These are phyloP conservation scores for Fusarium pseudoanthophilum DNA, from an alignment of 2,329 filamentous ascomycete genomes.

Conservation along the genomic window DNA sequence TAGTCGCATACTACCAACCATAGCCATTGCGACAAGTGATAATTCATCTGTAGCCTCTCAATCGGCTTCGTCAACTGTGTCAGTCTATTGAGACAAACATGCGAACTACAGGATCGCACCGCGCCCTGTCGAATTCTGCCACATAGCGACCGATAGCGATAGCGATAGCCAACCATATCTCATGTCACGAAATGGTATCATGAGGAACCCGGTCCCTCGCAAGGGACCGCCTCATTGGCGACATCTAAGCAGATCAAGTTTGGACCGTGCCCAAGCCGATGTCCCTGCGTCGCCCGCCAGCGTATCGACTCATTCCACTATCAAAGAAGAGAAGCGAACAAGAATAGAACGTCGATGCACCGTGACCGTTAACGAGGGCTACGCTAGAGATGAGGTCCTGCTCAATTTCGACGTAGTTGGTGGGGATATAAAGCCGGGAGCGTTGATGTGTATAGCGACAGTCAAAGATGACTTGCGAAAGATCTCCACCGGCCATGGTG, in stretches of 20 bases:
- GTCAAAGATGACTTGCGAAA: slow-evolving; percentile 62
- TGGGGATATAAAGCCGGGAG: slow-evolving; percentile 70
- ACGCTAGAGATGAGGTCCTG: slow-evolving; percentile 81
- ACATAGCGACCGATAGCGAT: slow-evolving; percentile 27
- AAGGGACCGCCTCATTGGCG: slow-evolving; percentile 63
- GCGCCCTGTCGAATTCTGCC: slow-evolving; percentile 26
- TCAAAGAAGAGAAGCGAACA: slow-evolving; percentile 48
- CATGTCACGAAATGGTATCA: slow-evolving; percentile 46
- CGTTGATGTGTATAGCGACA: slow-evolving; percentile 77
- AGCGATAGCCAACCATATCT: slow-evolving; percentile 33
- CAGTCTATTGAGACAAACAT: slow-evolving; percentile 34
- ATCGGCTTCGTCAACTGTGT: slow-evolving; percentile 17
- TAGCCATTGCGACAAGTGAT: slow-evolving; percentile 21
- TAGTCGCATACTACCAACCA: slow-evolving; percentile 18
- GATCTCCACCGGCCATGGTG: slow-evolving; percentile 44
- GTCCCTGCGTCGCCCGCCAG: slow-evolving; percentile 60
- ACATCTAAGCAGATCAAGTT: slow-evolving; percentile 60
- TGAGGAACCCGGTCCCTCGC: slow-evolving; percentile 50
- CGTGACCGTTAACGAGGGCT: slow-evolving; percentile 75
- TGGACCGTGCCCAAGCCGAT: slow-evolving; percentile 56
- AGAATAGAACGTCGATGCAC: slow-evolving; percentile 61
- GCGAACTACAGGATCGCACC: slow-evolving; percentile 36
- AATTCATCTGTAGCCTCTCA: slow-evolving; percentile 1
- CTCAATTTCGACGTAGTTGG: slow-evolving; percentile 79
- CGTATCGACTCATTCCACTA: slow-evolving; percentile 62